Conservation (phyloP, 306 rosid species). For the Crotalaria pallida region DNA sequence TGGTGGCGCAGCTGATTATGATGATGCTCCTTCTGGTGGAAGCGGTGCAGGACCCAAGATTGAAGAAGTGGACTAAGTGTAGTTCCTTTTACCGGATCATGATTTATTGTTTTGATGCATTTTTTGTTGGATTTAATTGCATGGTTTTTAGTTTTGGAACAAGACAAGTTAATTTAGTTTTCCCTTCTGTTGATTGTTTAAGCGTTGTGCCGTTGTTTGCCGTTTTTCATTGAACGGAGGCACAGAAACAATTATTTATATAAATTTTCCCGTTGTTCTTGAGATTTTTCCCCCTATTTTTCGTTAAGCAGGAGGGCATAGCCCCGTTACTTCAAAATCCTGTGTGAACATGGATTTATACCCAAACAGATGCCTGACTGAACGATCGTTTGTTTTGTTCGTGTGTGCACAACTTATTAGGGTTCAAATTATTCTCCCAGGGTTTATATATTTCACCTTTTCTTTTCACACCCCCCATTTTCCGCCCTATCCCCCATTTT, state of each 20-base stretch:
- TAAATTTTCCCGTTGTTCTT: neutral
- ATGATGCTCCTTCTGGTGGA: slow-evolving; percentile 23
- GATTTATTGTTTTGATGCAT: neutral
- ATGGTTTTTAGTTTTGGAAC: neutral
- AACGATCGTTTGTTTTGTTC: no score
- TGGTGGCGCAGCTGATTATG: slow-evolving; percentile 22
- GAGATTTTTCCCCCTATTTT: no score
- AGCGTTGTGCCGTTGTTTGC: neutral
- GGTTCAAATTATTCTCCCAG: no score
- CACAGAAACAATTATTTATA: neutral
- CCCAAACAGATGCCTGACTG: no score
- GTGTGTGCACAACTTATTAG: no score
- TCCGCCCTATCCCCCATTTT: no score
- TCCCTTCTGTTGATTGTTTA: neutral
- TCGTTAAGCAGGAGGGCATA: no score
- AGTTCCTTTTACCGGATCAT: neutral
- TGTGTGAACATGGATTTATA: no score
- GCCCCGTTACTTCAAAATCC: no score
- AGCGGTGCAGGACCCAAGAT: slow-evolving; percentile 37
- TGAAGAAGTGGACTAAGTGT: slow-evolving; percentile 36
- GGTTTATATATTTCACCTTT: no score
- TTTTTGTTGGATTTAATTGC: neutral
- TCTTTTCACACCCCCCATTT: no score
- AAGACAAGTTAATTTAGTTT: neutral
- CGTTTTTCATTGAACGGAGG: neutral